Base-by-base conservation (phyloP, 2,329 filamentous ascomycete species). In the Verticillium tricorpus region DNA sequence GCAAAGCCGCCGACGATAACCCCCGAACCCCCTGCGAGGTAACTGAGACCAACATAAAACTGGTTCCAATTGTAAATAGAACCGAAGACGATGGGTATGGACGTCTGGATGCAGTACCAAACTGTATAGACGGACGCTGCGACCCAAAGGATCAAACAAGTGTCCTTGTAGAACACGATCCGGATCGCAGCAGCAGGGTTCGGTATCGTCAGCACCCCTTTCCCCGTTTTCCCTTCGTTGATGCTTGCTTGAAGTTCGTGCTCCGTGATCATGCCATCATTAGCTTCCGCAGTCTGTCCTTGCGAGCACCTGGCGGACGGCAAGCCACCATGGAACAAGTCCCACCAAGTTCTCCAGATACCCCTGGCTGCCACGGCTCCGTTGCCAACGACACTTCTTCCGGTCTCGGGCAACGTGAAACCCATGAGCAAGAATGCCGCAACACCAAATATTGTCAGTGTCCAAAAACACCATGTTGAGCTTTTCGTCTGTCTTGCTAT, bases 401-500 rank as follows among this genome's bases (percentile, higher is more conserved):
- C 71, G 2, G 78, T 80, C 61, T 81, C 77, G 0, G 83, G 84
- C 8, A 85, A 72, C 3, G 82, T 71, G 1, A 80, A 19, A 2
- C 77, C 57, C 3, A 82, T 67, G 0, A 78, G 63, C 0, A 79
- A 40, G 14, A 81, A 67, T 56, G 78, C 77, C 0, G 71, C 72
- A 1, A 67, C 72, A 50, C 68, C 66, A 62, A 72, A 71, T 15
- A 85, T 82, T 0, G 79, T 71, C 31, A 86, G 67, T 59, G 85
- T 82, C 80, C 81, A 85, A 66, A 86, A 86, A 31, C 85, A 77
- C n/a, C 76, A 74, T 57, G 78, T 72, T 83, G 83, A 86, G 4
- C 82, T 82, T 28, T 28, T 28, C 0, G 83, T 69, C 58, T 77
- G 80, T 52, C 81, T 76, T 6, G 75, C 74, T 3, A 87, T 69